Evolutionary conservation across 192 early-diverging fungal genomes (phyloP), one percentile per base, ranked within the genome.

Genomic region (Coemansia sp.): DNA sequence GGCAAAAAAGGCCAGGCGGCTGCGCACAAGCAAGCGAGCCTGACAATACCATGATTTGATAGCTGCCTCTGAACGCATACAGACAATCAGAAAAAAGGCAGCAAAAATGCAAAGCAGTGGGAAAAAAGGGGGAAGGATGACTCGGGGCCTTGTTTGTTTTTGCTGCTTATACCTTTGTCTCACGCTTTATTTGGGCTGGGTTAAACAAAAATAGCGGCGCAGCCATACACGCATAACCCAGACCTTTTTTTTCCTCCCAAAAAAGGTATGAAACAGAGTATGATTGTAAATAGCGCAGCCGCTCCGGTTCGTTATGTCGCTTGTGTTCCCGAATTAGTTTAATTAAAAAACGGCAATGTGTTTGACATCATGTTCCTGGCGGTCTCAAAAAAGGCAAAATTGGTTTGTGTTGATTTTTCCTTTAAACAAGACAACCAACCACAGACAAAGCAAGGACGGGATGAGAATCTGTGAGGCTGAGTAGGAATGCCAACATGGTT

Each of bases 371-470:
- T 48, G 45, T 48, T 48, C 45, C 45, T 48, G 45, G 45, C 45
- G 45, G 45, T 48, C 45, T 48, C 45, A 48, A 48, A 48, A 41
- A 48, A 48, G 67, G 67, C 58, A 69, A 69, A 61, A 69, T 69
- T 69, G 67, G 20, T 33, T 18, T 34, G 4, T 8, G 41, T 18
- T 62, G 45, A 48, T 48, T 48, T 48, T 48, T 48, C 45, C 45
- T 48, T 48, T 48, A 15, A 48, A 15, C 45, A 48, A 48, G 55
- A 32, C 55, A 32, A 32, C 4, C 33, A 14, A 34, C 5, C 32
- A 57, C 8, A 35, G 11, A 57, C 9, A 57, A 28, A 18, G 3
- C 5, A 33, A 2, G 18, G 5, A 32, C 8, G 32, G 55, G 11
- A 18, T 1, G 28, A 28, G 55, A 15, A 57, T 57, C 55, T 48